Evolutionary conservation across 148 eudicot species (phyloP).

Genomic region (Tetragonia tetragonoides): DNA sequence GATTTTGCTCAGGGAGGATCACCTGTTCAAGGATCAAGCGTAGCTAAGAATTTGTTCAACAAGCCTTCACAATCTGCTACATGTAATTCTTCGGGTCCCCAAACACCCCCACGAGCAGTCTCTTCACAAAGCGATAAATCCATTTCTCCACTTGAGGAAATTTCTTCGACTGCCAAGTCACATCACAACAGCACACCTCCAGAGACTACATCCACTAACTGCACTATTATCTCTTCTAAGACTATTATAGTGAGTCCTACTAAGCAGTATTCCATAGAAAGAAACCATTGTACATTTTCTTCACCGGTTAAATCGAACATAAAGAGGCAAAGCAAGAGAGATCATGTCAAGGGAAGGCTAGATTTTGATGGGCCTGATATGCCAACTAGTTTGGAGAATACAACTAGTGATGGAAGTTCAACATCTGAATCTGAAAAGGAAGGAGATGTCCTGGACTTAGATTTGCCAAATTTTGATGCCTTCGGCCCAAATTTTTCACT

Average conservation of each 20-base stretch:
- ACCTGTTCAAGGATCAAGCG: constrained; percentile 51
- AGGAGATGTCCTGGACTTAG: constrained; percentile 63
- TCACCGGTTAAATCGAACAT: constrained; percentile 56
- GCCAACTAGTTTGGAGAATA: constrained; percentile 33
- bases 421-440: constrained; percentile 58
- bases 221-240: constrained; percentile 76
- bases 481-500: constrained; percentile 59
- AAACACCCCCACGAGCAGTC: constrained; percentile 60
- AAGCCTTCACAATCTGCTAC: constrained; percentile 44
- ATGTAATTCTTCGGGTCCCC: constrained; percentile 52
- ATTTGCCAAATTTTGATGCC: constrained; percentile 55
- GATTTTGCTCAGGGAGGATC: constrained; percentile 22
- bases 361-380: constrained; percentile 68
- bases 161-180: constrained; percentile 53
- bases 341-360: constrained; percentile 83
- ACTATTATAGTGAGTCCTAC: constrained; percentile 69
- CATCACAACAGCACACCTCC: constrained; percentile 34
- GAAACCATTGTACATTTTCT: constrained; percentile 55
- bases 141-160: constrained; percentile 54
- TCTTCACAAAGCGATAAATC: constrained; percentile 65
- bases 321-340: constrained; percentile 49
- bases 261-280: constrained; percentile 64
- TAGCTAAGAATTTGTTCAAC: constrained; percentile 68
- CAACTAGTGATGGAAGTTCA: constrained; percentile 36
- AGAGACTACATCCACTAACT: constrained; percentile 53